A percentile compares a stretch with the other conserved stretches of the same genome.
Evolutionary conservation across 805 yeast genomes (phyloP).

Genomic region (Cyberlindnera sargentensis): DNA sequence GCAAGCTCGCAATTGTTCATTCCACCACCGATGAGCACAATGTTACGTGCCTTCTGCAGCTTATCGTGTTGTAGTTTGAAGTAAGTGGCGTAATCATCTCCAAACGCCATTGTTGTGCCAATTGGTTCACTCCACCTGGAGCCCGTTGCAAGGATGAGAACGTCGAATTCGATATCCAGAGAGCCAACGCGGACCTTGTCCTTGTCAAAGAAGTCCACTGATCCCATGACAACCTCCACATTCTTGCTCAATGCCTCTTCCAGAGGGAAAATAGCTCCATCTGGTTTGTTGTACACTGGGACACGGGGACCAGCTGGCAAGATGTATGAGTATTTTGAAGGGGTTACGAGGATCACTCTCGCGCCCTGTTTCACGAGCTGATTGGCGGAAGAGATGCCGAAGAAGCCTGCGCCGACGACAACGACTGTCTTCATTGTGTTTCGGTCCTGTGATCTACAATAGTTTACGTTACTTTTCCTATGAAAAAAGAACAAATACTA

Average conservation of each 20-base stretch:
- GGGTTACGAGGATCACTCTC: slow-evolving; percentile 12
- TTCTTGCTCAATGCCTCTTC: slow-evolving; percentile 12
- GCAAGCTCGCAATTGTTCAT: slow-evolving; percentile 23
- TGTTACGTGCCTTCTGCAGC: slow-evolving; percentile 18
- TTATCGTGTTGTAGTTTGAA: slow-evolving; percentile 9
- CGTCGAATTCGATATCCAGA: slow-evolving; percentile 17
- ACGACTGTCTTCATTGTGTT: slow-evolving; percentile 12
- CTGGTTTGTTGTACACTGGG: slow-evolving; percentile 9
- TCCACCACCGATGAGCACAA: slow-evolving; percentile 27
- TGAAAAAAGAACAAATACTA: too few relatives aligned
- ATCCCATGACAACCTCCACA: slow-evolving; percentile 20
- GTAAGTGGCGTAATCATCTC: slow-evolving; percentile 11
- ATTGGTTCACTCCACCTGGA: slow-evolving; percentile 25
- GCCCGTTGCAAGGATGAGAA: slow-evolving; percentile 27
- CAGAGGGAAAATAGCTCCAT: slow-evolving; percentile 15
- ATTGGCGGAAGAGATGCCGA: slow-evolving; percentile 18
- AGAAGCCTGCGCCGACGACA: slow-evolving; percentile 21
- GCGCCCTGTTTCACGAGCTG: slow-evolving; percentile 7
- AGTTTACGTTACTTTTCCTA: too few relatives aligned
- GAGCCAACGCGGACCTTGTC: slow-evolving; percentile 10
- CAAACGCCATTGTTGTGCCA: slow-evolving; percentile 10
- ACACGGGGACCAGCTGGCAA: slow-evolving; percentile 15
- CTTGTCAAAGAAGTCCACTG: slow-evolving; percentile 15
- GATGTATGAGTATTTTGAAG: slow-evolving; percentile 11
- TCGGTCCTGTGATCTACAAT: background rate